Evolutionary conservation across 805 yeast genomes (phyloP).

Genomic region (Jamesozyma rosinii): DNA sequence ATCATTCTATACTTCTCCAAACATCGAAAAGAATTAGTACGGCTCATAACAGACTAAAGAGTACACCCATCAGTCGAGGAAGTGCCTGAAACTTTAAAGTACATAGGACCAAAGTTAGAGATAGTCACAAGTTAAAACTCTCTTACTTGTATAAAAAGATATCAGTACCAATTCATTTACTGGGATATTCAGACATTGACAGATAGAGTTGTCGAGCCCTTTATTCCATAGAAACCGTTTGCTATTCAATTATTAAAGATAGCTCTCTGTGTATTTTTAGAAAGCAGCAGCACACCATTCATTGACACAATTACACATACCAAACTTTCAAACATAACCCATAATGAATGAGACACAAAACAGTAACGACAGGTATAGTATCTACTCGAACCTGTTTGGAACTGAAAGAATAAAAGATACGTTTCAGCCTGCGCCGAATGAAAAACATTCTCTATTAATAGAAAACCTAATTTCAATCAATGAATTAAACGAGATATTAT

Average conservation of each 20-base stretch:
- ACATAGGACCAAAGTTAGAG: not conserved
- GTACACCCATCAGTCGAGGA: no score
- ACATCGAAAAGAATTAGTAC: no score
- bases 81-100: not conserved
- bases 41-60: no score
- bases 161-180: no score
- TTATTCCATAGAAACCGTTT: no score
- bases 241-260: no score
- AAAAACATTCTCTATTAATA: conserved; percentile 6
- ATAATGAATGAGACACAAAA: not conserved
- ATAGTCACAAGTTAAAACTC: not conserved
- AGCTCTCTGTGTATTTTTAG: no score
- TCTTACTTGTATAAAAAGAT: no score
- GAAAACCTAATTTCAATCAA: conserved; percentile 20
- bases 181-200: no score
- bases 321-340: not conserved
- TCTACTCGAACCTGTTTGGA: conserved; percentile 25
- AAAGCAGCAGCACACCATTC: no score
- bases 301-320: no score
- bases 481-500: conserved; percentile 13
- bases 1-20: not conserved
- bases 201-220: no score
- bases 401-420: conserved; percentile 20
- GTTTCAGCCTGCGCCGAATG: conserved; percentile 1
- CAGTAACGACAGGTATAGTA: conserved; percentile 1